Percentiles rank a stretch among this genome's conserved stretches.
phyloP scores from a whole-genome alignment of 2,329 filamentous ascomycete species.

The Drechslerella dactyloides region DNA sequence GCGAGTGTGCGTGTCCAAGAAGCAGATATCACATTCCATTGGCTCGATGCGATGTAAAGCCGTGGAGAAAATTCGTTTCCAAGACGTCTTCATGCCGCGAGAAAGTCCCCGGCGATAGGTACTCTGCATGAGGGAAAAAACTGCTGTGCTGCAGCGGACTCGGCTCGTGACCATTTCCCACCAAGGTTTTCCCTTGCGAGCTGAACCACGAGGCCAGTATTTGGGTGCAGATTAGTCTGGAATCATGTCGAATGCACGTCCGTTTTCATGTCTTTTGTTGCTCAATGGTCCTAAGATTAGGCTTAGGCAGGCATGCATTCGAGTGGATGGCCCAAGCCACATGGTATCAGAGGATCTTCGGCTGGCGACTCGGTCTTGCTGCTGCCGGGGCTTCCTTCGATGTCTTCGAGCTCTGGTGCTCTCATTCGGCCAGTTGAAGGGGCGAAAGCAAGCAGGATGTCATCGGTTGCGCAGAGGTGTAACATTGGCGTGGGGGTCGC shows the following conservation, averaged over 20 bases:
- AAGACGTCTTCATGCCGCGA: conserved; percentile 18
- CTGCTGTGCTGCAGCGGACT: conserved; percentile 26
- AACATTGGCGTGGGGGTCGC: conserved; percentile 38
- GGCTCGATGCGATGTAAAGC: conserved; percentile 34
- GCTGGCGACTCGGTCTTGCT: conserved; percentile 7
- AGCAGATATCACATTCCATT: conserved; percentile 30
- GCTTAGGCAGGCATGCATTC: conserved; percentile 21
- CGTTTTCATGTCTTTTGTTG: conserved; percentile 41
- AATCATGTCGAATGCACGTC: conserved; percentile 30
- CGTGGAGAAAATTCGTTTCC: conserved; percentile 40
- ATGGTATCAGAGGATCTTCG: conserved; percentile 46
- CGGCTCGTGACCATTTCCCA: conserved; percentile 49
- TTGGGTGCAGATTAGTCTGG: conserved; percentile 36
- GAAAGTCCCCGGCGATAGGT: conserved; percentile 45
- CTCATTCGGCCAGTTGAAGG: conserved; percentile 31
- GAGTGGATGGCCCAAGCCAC: conserved; percentile 42
- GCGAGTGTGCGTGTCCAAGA: conserved; percentile 22
- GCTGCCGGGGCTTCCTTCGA: conserved; percentile 5
- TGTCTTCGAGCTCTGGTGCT: conserved; percentile 8
- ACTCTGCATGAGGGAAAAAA: conserved; percentile 40
- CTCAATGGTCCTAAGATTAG: conserved; percentile 32
- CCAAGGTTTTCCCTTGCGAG: conserved; percentile 51
- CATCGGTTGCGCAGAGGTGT: not conserved
- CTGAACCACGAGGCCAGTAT: conserved; percentile 47
- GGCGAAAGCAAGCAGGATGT: conserved; percentile 8